A percentile compares a stretch with the other conserved stretches of the same genome.
Conservation (phyloP, 75 land plant genomes). For the Cupressus sempervirens region DNA sequence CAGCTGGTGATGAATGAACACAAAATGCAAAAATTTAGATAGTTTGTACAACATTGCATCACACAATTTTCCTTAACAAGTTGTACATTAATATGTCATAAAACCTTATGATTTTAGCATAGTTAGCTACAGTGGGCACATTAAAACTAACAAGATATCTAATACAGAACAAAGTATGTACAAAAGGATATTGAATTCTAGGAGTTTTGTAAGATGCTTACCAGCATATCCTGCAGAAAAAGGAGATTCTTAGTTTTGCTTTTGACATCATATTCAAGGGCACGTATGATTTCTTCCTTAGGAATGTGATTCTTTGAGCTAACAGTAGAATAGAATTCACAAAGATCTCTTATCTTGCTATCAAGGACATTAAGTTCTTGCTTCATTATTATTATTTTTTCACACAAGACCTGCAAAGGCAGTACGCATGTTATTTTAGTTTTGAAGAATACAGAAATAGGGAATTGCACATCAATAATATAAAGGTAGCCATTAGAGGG, state of each 20-base stretch:
- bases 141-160: not conserved
- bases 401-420: not conserved
- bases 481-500: not conserved
- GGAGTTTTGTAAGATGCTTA: not conserved
- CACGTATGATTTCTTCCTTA: not conserved
- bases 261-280: not conserved
- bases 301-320: not conserved
- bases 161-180: not conserved
- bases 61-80: not conserved
- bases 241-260: not conserved
- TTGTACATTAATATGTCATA: not conserved
- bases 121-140: not conserved
- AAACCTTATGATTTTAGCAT: not conserved
- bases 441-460: not conserved
- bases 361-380: constrained; percentile 1
- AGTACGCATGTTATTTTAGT: not conserved
- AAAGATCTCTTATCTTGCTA: not conserved
- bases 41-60: not conserved
- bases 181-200: not conserved
- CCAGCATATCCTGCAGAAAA: not conserved
- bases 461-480: not conserved
- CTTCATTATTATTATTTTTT: constrained; percentile 1
- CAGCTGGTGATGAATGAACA: not conserved
- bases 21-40: not conserved
- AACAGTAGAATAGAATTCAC: not conserved